These are phyloP conservation scores for Ceratopteris richardii DNA, from an alignment of 75 land plant genomes.

Conservation along the genomic window DNA sequence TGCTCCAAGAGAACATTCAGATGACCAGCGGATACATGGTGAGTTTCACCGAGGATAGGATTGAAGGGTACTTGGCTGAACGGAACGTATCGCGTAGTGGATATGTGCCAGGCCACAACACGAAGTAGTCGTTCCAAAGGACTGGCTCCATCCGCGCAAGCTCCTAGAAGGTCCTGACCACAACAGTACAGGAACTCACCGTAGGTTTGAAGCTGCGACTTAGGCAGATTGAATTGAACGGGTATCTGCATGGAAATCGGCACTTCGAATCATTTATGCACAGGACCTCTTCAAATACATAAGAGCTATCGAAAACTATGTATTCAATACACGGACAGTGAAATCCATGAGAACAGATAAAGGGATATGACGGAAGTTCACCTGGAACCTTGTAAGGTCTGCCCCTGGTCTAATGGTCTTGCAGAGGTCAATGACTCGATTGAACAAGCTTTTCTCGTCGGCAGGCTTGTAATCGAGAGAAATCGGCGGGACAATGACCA, in stretches of 20 bases:
- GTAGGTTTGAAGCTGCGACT: constrained; percentile 74
- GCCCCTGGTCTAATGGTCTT: constrained; percentile 59
- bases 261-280: no score
- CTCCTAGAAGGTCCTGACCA: constrained; percentile 36
- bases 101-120: constrained; percentile 79
- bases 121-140: constrained; percentile 49
- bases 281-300: not conserved
- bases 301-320: no score
- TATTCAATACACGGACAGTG: not conserved
- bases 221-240: constrained; percentile 72
- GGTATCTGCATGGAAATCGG: constrained; percentile 31
- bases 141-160: constrained; percentile 32
- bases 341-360: no score
- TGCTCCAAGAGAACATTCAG: constrained; percentile 88
- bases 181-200: constrained; percentile 68
- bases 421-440: constrained; percentile 41
- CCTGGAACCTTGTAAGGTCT: constrained; percentile 62
- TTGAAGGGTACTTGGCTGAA: constrained; percentile 78
- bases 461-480: constrained; percentile 1
- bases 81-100: constrained; percentile 46
- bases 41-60: constrained; percentile 91
- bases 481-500: not conserved
- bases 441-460: constrained; percentile 18
- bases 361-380: constrained; percentile 5
- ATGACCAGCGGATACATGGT: constrained; percentile 64